Evolutionary conservation across 768 basidiomycete genomes (phyloP).

Genomic region (Daedaleopsis sinensis): DNA sequence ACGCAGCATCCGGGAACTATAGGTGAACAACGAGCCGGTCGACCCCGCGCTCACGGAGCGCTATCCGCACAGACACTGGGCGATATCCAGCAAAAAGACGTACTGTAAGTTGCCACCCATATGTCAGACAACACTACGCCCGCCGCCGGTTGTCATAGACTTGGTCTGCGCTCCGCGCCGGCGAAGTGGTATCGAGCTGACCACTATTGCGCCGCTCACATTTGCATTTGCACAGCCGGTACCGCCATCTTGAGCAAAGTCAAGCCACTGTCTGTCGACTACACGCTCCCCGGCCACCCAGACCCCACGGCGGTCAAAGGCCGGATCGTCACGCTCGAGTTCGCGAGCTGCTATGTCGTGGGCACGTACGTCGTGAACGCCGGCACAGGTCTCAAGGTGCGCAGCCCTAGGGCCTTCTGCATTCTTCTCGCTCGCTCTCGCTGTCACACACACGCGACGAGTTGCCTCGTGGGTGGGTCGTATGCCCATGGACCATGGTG

Average conservation of each 20-base stretch:
- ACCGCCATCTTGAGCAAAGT: constrained; percentile 80
- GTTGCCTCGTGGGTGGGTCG: not conserved
- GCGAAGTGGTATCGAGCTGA: too few species aligned
- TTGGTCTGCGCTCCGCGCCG: not conserved
- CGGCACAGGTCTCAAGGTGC: constrained; percentile 73
- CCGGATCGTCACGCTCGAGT: constrained; percentile 83
- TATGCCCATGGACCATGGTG: too few species aligned
- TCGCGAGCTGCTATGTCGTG: constrained; percentile 65
- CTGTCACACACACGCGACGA: not conserved
- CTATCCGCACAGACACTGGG: constrained; percentile 78
- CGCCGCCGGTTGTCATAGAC: not conserved
- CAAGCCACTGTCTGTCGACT: constrained; percentile 66
- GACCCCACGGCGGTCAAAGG: constrained; percentile 67
- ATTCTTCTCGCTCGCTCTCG: not conserved
- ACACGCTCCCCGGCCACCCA: constrained; percentile 76
- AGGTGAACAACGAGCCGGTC: constrained; percentile 74
- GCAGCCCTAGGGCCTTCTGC: too few species aligned
- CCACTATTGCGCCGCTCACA: too few species aligned
- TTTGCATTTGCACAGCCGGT: constrained; percentile 53
- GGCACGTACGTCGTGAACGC: constrained; percentile 89
- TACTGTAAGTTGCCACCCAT: constrained; percentile 55
- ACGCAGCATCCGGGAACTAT: not conserved
- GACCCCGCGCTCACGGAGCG: constrained; percentile 58
- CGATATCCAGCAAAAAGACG: constrained; percentile 75
- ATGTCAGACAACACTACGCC: not conserved